Conservation (phyloP, 805 yeast genomes). For the Scheffersomyces stipitis region DNA sequence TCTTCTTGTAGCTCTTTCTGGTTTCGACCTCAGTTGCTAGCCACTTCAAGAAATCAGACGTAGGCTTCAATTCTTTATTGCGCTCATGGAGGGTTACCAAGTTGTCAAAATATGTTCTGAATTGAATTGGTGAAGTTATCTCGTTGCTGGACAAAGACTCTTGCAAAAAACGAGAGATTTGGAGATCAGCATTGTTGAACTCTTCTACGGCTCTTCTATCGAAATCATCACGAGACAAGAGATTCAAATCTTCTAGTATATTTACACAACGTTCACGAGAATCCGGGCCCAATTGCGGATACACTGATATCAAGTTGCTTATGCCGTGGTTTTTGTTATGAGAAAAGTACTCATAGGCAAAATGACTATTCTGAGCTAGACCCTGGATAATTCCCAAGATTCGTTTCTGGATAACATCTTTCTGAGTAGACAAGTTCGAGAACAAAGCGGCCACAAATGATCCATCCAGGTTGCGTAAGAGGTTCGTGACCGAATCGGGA, state of each 20-base stretch:
- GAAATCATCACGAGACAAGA: constrained; percentile 13
- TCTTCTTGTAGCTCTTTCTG: constrained; percentile 20
- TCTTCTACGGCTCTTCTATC: constrained; percentile 19
- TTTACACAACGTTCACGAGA: constrained; percentile 42
- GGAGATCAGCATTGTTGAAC: constrained; percentile 19
- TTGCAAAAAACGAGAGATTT: constrained; percentile 40
- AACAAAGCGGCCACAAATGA: constrained; percentile 20
- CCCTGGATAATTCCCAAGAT: constrained; percentile 53
- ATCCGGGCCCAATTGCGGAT: constrained; percentile 24
- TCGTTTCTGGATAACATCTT: constrained; percentile 44
- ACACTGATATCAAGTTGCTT: constrained; percentile 22
- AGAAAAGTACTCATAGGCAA: constrained; percentile 27
- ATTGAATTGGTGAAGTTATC: constrained; percentile 6
- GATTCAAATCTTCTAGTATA: constrained; percentile 46
- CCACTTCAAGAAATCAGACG: constrained; percentile 62
- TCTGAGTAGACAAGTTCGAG: constrained; percentile 14
- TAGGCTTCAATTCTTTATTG: constrained; percentile 23
- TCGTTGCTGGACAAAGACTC: constrained; percentile 23
- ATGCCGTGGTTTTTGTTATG: constrained; percentile 20
- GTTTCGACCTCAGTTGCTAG: constrained; percentile 45
- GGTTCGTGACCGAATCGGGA: constrained; percentile 50
- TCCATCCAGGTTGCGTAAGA: constrained; percentile 13
- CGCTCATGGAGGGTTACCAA: constrained; percentile 34
- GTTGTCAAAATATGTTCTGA: constrained; percentile 13
- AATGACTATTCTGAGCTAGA: constrained; percentile 35